phyloP scores from a whole-genome alignment of 306 rosid species.

The Vigna trinervia region DNA sequence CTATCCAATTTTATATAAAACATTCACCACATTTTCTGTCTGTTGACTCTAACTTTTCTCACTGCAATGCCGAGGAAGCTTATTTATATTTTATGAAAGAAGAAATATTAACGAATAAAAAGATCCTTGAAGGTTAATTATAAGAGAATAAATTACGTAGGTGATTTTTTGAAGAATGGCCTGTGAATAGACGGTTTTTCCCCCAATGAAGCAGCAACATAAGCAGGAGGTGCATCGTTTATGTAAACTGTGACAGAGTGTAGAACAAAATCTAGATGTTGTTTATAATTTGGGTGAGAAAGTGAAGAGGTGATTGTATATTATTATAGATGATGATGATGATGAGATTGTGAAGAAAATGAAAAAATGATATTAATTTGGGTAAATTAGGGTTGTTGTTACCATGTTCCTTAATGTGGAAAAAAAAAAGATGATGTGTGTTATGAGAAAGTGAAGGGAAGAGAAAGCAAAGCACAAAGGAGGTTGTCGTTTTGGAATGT shows the following conservation, averaged over 20 bases:
- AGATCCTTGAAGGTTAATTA: no score
- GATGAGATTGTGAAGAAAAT: no score
- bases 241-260: neutral
- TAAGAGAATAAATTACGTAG: no score
- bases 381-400: constrained; percentile 25
- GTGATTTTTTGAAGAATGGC: no score
- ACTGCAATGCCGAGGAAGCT: no score
- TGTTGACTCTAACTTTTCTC: neutral
- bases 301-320: no score
- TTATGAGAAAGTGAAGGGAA: constrained; percentile 35
- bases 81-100: no score
- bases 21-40: neutral
- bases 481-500: constrained; percentile 91
- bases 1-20: neutral
- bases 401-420: constrained; percentile 50
- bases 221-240: neutral
- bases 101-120: no score
- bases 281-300: neutral
- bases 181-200: no score
- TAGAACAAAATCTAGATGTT: constrained; percentile 23
- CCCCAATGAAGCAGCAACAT: neutral
- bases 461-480: constrained; percentile 63
- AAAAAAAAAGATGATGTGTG: constrained; percentile 56
- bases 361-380: no score
- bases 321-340: no score